These are phyloP conservation scores for Erysimum cheiranthoides DNA, from an alignment of 345 rosid genomes.

Conservation along the genomic window DNA sequence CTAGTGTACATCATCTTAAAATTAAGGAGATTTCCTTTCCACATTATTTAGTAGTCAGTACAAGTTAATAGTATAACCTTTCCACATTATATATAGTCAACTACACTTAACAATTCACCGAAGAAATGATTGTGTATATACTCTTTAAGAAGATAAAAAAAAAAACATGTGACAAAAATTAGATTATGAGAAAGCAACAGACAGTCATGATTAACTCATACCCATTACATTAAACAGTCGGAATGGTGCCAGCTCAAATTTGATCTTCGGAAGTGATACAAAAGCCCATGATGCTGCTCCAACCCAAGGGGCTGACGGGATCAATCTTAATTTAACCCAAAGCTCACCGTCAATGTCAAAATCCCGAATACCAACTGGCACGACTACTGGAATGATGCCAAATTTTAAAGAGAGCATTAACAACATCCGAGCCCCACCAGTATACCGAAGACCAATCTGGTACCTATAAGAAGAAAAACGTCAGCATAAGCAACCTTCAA, in stretches of 20 bases:
- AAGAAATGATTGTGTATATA: background rate
- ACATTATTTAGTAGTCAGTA: slow-evolving; percentile 16
- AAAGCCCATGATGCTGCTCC: slow-evolving; percentile 98
- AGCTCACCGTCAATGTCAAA: slow-evolving; percentile 98
- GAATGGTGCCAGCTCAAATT: slow-evolving; percentile 92
- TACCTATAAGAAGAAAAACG: slow-evolving; percentile 60
- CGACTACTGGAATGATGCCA: slow-evolving; percentile 77
- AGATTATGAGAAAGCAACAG: slow-evolving; percentile 25
- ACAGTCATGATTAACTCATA: slow-evolving; percentile 46
- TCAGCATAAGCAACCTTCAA: slow-evolving; percentile 37
- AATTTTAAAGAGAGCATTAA: slow-evolving; percentile 87
- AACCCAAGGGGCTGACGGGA: slow-evolving; percentile 91
- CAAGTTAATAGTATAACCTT: slow-evolving; percentile 4
- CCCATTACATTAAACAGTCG: slow-evolving; percentile 96
- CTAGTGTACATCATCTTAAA: slow-evolving; percentile 15
- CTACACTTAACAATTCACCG: slow-evolving; percentile 13
- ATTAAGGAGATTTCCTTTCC: background rate
- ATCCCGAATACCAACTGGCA: slow-evolving; percentile 94
- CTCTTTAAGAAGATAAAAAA: background rate
- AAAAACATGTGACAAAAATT: background rate
- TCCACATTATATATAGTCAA: slow-evolving; percentile 21
- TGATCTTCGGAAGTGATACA: slow-evolving; percentile 96
- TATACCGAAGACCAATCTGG: slow-evolving; percentile 94
- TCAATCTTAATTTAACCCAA: slow-evolving; percentile 96
- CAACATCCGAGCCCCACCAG: slow-evolving; percentile 96